Evolutionary conservation across 2,329 filamentous ascomycete species (phyloP), one percentile per base, ranked within the genome.

Genomic region (Pseudogymnoascus sp.): DNA sequence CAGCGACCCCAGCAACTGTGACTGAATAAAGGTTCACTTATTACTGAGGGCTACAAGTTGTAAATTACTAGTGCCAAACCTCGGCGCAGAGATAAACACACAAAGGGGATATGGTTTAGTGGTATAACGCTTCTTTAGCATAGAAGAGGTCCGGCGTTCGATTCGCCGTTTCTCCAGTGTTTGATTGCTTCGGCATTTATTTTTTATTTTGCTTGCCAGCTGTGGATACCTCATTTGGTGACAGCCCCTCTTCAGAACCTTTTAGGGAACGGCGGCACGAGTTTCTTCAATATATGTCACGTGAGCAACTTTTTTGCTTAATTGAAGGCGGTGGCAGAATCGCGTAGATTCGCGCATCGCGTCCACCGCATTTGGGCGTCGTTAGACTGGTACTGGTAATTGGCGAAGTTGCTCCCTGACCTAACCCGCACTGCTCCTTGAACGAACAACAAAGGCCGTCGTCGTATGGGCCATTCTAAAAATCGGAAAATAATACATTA

Each of bases 111-210:
- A 61, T 19, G 62, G 59, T 35, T 58, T 59, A 45, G 18, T 57
- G 41, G 34, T 39, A 48, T 55, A 33, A 37, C 45, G 59, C 41
- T 65, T 63, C 64, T 65, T 66, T 64, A 64, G 64, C 61, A 58
- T 60, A 60, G 38, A 58, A 33, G 59, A 61, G 58, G 37, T 56
- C 45, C 58, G 45, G 57, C 26, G 60, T 61, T 48, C 34, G 38
- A 60, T 60, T 41, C 39, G 37, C 59, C 60, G 41, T 62, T 61
- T 62, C 60, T 64, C 41, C 15, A 56, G 52, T 10, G n/a, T 41
- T 13, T 19, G 26, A 52, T 33, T 52, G 21, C 45, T 52, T 52
- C 21, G 28, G 45, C 28, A 28, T n/a, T 15, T 19, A 34, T 30
- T 55, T 55, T 28, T 28, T 28, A 23, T 30, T 28, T 41, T 12